Base-by-base conservation (phyloP, 192 early-diverging fungal species). In the Coemansia aciculifera region DNA sequence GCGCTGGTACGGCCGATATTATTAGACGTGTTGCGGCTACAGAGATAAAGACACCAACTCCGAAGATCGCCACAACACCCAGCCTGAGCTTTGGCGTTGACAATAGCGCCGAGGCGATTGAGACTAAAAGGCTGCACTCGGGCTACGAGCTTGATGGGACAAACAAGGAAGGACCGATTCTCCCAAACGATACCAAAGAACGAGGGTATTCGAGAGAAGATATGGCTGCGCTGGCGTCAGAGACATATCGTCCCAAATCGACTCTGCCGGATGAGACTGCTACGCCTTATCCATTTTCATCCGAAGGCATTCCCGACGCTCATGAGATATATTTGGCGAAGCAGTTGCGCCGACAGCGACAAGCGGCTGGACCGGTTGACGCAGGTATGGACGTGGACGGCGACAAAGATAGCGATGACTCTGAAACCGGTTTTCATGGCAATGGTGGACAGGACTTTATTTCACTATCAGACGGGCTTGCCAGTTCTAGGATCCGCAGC, bases 271-370 rank as follows among this genome's bases (percentile, higher is more conserved):
- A 9, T 7, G 60, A 43, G 38, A 57, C 42, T 15, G 19, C 17
- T n/a, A 11, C 39, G 15, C 29, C 36, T 23, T 81, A 81, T 49
- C 78, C 78, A 11, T 81, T 81, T 69, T 38, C 78, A 42, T 43
- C 13, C 3, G 78, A 73, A 1, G 78, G 71, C 3, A 68, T 81
- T 37, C 78, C 78, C 10, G 52, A 81, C 51, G 70, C 78, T 1
- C 73, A 81, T 44, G 70, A 81, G 4, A 81, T 81, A 27, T 73
- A 72, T 31, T 49, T 75, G 70, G 78, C 78, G 5, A 81, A 81
- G 24, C 75, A 69, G 42, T 64, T 81, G 38, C 78, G 78, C 24
- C 62, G 71, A n/a, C 73, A 81, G 34, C 66, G 73, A 31, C 78
- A 72, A 42, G 73, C 73, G 10, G 78, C 61, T 5, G 31, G 34